Evolutionary conservation across 2,329 filamentous ascomycete genomes (phyloP), one percentile per base, ranked within the genome.

Genomic region (Cladosporium sp.): DNA sequence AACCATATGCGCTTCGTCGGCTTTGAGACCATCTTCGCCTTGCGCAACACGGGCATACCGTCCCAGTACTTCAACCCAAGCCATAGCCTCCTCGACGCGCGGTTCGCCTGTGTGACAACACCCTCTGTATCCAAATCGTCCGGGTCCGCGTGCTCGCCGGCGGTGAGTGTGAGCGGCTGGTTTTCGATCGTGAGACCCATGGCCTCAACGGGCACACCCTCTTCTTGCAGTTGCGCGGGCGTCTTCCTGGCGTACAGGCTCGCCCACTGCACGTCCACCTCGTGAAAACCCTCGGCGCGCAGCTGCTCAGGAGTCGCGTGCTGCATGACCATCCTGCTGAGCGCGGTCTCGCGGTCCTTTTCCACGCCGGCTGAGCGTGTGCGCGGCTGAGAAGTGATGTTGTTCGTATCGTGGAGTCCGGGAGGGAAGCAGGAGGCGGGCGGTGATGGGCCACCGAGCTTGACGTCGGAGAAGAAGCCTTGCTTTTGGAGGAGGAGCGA

Each of bases 1-100:
- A 89, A 75, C 60, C 79, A 86, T 66, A 95, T 79, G 60, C 82
- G 71, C 57, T 89, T 79, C 62, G 81, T 91, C 8, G 89, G 86
- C 69, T 85, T 92, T 63, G 80, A 86, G 54, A 95, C 75, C 64
- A 86, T 68, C 43, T 70, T 68, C 62, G 92, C 78, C 57, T 81
- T 78, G 55, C 75, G 76, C 58, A 96, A 72, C 18, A 96, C 89
- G 5, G 91, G 89, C 68, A 84, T 77, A 64, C 86, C 86, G 59
- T 90, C 83, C 81, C 82, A 88, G 79, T 96, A 96, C 74, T 96
- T 96, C 63, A 96, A 74, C 1, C 89, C 89, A 11, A 96, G 71
- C 91, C 91, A 96, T 58, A 96, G 73, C 54, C 91, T 79, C 65
- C 88, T 79, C 34, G 75, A 78, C 4, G 89, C 80, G 32, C 89